Evolutionary conservation across 768 basidiomycete species (phyloP), one percentile per base, ranked within the genome.

Genomic region (Cyclocybe aegerita): DNA sequence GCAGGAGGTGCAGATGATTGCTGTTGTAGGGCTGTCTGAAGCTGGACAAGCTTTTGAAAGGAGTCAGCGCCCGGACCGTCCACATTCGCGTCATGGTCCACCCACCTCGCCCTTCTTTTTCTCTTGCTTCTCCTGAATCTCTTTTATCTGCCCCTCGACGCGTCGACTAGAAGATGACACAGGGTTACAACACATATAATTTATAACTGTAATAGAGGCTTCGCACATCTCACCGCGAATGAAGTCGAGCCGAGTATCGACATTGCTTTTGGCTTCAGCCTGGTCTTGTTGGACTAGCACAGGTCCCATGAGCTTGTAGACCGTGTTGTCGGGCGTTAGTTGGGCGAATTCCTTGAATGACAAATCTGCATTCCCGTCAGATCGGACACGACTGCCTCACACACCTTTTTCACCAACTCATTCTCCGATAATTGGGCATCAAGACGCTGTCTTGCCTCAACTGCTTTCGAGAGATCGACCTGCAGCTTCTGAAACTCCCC

Each of bases 301-400:
- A 1, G 93, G 92, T 1, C 96, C 96, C 35, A 96, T 80, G 30
- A 90, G 81, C 73, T 98, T 98, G 76, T 85, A 98, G 6, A 98
- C 81, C 11, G 76, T 78, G 63, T 94, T 96, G 52, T 84, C 78
- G 4, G 84, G 72, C 38, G 85, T 86, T 48, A 98, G 68, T 29
- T 76, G 72, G 12, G 76, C 71, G 63, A 98, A 93, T 71, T 98
- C 96, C 94, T 98, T 64, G 17, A 16, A 42, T 49, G 49, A 46
- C 44, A 29, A 41, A 42, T 34, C 47, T 51, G 44, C 43, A 34
- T 6, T 11, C 35, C 14, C n/a, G n/a, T 7, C 23, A 38, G 3
- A 23, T 14, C 9, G 3, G 12, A 36, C 41, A 14, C 23, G 30
- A 9, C 32, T 17, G 9, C 10, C 17, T 30, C 12, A 35, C 53